Percentiles rank a stretch among this genome's conserved stretches.
These are phyloP conservation scores for Camellia sinensis DNA, from an alignment of 148 eudicot genomes.

Conservation along the genomic window DNA sequence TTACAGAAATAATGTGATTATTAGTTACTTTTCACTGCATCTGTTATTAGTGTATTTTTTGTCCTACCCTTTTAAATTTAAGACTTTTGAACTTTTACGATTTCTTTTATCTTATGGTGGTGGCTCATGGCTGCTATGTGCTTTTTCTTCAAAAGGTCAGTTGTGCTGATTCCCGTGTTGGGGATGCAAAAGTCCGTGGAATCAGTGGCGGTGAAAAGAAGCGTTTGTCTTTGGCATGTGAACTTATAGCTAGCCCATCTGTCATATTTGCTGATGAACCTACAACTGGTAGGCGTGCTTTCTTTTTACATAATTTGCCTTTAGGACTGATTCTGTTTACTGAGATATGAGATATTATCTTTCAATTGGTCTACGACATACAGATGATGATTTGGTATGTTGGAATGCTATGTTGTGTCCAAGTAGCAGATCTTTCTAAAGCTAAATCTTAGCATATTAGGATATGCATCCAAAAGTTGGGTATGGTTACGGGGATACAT, in stretches of 20 bases:
- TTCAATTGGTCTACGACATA: not conserved
- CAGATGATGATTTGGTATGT: not conserved
- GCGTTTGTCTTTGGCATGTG: slow-evolving; percentile 90
- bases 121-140: not conserved
- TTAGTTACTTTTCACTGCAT: not conserved
- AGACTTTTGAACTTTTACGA: not conserved
- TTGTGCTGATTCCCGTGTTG: slow-evolving; percentile 93
- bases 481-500: too few relatives aligned
- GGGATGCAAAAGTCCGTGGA: slow-evolving; percentile 99
- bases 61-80: not conserved
- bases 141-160: slow-evolving; percentile 59
- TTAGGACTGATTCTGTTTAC: slow-evolving; percentile 9
- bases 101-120: slow-evolving; percentile 10
- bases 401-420: not conserved
- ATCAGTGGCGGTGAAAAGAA: slow-evolving; percentile 99
- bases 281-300: slow-evolving; percentile 66
- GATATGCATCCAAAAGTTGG: too few relatives aligned
- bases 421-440: not conserved
- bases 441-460: too few relatives aligned
- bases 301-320: slow-evolving; percentile 1
- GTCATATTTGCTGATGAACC: slow-evolving; percentile 99
- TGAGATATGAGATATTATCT: not conserved
- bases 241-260: slow-evolving; percentile 94
- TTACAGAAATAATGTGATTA: not conserved
- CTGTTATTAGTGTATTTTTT: not conserved